phyloP scores from a whole-genome alignment of 2,329 filamentous ascomycete genomes.

The Verticillium dahliae region DNA sequence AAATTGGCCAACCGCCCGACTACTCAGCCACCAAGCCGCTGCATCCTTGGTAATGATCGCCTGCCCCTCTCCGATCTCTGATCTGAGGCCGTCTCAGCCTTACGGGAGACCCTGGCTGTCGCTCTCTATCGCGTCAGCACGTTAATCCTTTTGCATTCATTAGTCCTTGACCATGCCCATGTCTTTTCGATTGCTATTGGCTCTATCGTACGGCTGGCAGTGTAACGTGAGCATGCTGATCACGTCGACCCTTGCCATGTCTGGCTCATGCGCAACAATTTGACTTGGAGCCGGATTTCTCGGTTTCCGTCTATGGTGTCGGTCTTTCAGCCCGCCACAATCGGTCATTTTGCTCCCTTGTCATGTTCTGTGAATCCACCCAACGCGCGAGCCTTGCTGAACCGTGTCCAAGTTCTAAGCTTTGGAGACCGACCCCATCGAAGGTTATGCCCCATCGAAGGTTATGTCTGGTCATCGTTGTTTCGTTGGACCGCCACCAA shows the following conservation, averaged over 20 bases:
- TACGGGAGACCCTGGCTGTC: conserved; percentile 9
- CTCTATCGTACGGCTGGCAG: neutral
- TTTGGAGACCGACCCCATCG: neutral
- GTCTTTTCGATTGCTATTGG: neutral
- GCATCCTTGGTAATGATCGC: neutral
- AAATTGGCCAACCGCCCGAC: neutral
- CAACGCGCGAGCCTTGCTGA: neutral
- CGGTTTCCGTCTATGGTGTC: neutral
- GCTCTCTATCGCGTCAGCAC: conserved; percentile 7
- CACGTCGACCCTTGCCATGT: neutral
- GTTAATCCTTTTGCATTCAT: conserved; percentile 7
- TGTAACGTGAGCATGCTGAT: neutral
- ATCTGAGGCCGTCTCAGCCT: conserved; percentile 8
- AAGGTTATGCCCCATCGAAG: neutral
- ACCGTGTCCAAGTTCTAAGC: neutral
- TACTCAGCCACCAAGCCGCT: neutral
- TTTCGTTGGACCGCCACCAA: neutral
- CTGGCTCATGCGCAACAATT: neutral
- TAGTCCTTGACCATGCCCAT: conserved; percentile 3
- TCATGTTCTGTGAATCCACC: neutral
- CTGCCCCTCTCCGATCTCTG: neutral
- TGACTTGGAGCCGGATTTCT: neutral
- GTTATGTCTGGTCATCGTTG: neutral
- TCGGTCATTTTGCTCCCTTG: neutral
- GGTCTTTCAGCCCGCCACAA: neutral